Conservation (phyloP, 495 filamentous ascomycete species). For the Beverwykella pulmonaria region DNA sequence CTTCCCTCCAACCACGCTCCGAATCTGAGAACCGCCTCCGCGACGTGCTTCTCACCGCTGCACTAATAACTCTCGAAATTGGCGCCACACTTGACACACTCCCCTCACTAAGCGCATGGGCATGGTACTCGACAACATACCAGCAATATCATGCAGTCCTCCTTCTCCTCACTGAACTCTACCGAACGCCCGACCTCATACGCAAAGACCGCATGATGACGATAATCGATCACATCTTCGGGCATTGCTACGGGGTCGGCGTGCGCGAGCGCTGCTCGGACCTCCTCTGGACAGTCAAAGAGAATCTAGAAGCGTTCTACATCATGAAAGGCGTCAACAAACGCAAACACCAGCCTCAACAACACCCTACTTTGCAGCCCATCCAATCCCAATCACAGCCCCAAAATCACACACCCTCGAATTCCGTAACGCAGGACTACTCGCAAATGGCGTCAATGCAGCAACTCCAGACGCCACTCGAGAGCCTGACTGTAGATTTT, state of each 20-base stretch:
- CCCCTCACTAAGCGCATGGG: slow-evolving; percentile 35
- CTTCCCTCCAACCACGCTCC: slow-evolving; percentile 28
- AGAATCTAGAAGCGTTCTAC: slow-evolving; percentile 37
- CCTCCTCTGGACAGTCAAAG: slow-evolving; percentile 38
- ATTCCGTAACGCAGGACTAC: background rate
- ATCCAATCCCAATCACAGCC: background rate
- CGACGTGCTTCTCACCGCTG: slow-evolving; percentile 33
- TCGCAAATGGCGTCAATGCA: background rate
- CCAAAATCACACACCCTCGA: background rate
- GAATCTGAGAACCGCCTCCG: slow-evolving; percentile 38
- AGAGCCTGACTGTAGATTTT: slow-evolving; percentile 26
- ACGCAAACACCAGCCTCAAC: slow-evolving; percentile 3
- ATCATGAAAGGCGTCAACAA: slow-evolving; percentile 34
- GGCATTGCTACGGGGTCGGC: slow-evolving; percentile 39
- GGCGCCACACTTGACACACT: slow-evolving; percentile 39
- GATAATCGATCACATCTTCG: slow-evolving; percentile 40
- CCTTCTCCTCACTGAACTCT: slow-evolving; percentile 35
- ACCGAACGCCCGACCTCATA: slow-evolving; percentile 34
- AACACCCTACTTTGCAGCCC: slow-evolving; percentile 8
- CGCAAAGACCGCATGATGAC: slow-evolving; percentile 38
- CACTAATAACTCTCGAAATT: slow-evolving; percentile 36
- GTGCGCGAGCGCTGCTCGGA: slow-evolving; percentile 36
- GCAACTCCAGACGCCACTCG: slow-evolving; percentile 22
- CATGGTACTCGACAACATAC: slow-evolving; percentile 41
- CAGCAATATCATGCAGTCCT: slow-evolving; percentile 40